Evolutionary conservation across 2,329 filamentous ascomycete species (phyloP), one percentile per base, ranked within the genome.

Genomic region (Aspergillus floridensis): DNA sequence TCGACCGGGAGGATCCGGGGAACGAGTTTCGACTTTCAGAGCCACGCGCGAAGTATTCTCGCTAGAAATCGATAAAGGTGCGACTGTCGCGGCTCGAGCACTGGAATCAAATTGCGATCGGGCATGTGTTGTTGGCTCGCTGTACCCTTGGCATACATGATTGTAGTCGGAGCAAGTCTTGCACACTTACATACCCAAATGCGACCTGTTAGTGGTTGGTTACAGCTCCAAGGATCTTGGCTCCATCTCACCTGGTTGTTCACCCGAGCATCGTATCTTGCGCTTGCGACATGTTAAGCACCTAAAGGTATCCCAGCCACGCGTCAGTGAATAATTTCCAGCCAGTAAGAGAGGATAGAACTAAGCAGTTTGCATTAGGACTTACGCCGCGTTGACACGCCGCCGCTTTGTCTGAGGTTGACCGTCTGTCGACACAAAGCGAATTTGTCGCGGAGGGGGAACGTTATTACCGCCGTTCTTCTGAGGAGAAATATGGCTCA

Each of bases 351-450:
- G 32, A 52, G 16, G 2, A 14, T 29, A 24, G 8, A 26, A 7
- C 19, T 58, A 66, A 56, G 11, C 51, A 19, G 32, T 50, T 58
- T 32, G 47, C 32, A 38, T 53, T 29, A 50, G 55, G 46, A 49
- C 87, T 76, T 82, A 90, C 86, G 90, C 90, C 69, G 90, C 88
- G 77, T 88, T 91, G 70, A 93, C 90, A 68, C 90, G 83, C 71
- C 90, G 84, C 68, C 90, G 82, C 76, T 93, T 93, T 26, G 88
- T 88, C 62, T 90, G 89, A 52, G 90, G 90, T 65, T 91, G 88
- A 63, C 90, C 90, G 76, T 92, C 89, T 69, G 88, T 92, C 65
- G 91, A 90, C 67, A 93, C 90, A 74, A 93, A 93, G 67, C 90
- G 88, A 66, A 91, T 90, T 69, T 79, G 79, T 59, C 76, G 68